Evolutionary conservation across 73 alveolate genomes (phyloP).

Genomic region (Breviolum minutum): DNA sequence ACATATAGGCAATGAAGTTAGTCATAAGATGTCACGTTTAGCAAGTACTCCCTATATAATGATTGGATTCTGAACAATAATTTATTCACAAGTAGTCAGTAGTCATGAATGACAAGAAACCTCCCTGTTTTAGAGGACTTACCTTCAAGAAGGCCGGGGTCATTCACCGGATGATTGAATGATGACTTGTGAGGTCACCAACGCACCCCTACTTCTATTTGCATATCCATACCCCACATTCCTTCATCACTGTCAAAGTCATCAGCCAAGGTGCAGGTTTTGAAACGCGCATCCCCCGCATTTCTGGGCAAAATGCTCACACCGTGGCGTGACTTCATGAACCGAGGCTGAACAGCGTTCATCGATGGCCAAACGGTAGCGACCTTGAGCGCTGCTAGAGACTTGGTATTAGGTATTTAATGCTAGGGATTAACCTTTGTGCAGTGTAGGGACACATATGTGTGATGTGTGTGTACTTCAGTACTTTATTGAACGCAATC

Average conservation of each 20-base stretch:
- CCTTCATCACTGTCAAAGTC: neutral
- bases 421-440: no score
- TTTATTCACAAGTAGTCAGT: no score
- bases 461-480: no score
- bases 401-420: no score
- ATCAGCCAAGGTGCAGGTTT: neutral
- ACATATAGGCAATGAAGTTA: no score
- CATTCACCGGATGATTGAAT: neutral
- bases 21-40: no score
- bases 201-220: neutral
- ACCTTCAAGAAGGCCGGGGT: neutral
- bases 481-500: no score
- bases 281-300: slow-evolving; percentile 63
- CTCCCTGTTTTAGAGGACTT: no score
- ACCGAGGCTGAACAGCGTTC: slow-evolving; percentile 42
- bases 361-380: slow-evolving; percentile 33
- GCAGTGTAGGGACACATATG: no score
- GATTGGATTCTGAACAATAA: no score
- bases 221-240: neutral
- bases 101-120: no score
- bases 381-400: neutral
- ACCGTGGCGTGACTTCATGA: slow-evolving; percentile 38
- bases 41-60: no score
- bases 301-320: slow-evolving; percentile 23
- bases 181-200: neutral